Base-by-base conservation (phyloP, 2,329 filamentous ascomycete genomes). In the Chrysosphaeria jannelii region DNA sequence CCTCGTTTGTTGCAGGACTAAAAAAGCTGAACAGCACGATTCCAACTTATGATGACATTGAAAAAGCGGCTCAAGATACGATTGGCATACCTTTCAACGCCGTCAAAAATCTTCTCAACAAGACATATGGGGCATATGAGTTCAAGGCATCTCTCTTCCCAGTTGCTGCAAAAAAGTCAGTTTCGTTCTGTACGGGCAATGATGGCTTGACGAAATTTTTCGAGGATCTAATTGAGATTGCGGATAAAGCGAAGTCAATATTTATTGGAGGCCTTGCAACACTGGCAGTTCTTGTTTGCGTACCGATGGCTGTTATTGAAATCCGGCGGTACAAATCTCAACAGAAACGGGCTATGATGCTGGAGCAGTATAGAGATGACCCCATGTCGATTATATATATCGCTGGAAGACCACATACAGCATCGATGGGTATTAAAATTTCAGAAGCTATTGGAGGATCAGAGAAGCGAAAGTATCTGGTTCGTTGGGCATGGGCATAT, bases 311-410 rank as follows among this genome's bases (percentile, higher is more conserved):
- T 8, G 79, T 58, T 43, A 51, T 69, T 28, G 79, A 93, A 44
- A 65, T 79, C 29, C 59, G 63, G 32, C 57, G 71, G 25, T 93
- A 68, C 62, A 57, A 61, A 21, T 55, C 51, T 15, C 71, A 78
- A 53, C 59, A 68, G 40, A 50, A 66, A 32, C 65, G 68, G 28
- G 60, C 72, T 12, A 48, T 53, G 26, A 50, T 78, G 15, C 55
- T 34, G 13, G 48, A 53, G 21, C 49, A 57, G 32, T 51, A 67
- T 26, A 57, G 61, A 14, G 64, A 65, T 38, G 78, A 93, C 36
- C 58, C 70, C 1, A 64, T 90, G 54, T 81, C 93, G 39, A 64
- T 79, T 17, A 61, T 89, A 20, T 89, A 91, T 44, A 70, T 91
- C 33, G 64, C 69, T 15, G 79, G 75, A 16, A 62, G 76, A 12